These are phyloP conservation scores for Suhomyces kilbournensis DNA, from an alignment of 805 yeast species.

Conservation along the genomic window DNA sequence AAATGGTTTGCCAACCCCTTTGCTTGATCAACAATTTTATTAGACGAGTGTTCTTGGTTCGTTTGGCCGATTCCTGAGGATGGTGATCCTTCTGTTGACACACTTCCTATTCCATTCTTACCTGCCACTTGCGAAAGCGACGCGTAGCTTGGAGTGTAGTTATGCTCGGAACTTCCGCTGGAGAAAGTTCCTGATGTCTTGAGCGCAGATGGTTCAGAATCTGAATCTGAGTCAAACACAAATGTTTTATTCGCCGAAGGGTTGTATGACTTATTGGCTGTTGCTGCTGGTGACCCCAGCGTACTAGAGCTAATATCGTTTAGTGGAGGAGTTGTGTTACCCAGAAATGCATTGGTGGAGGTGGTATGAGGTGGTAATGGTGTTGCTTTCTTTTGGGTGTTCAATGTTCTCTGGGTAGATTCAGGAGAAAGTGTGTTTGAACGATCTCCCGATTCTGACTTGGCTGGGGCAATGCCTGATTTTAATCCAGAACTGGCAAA, in stretches of 20 bases:
- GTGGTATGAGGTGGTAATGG: constrained; percentile 44
- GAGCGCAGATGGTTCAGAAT: constrained; percentile 13
- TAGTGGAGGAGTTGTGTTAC: constrained; percentile 23
- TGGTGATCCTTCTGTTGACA: constrained; percentile 21
- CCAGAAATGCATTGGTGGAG: constrained; percentile 41
- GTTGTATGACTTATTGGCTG: neutral
- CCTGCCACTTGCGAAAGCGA: constrained; percentile 54
- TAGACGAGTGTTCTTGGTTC: constrained; percentile 10
- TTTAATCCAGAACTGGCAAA: constrained; percentile 14
- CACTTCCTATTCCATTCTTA: constrained; percentile 32
- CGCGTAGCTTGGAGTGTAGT: constrained; percentile 35
- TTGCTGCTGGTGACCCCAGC: neutral
- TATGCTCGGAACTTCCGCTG: neutral
- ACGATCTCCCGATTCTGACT: neutral
- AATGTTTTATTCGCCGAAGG: constrained; percentile 24
- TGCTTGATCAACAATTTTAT: constrained; percentile 34
- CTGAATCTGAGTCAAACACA: constrained; percentile 35
- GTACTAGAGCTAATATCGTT: neutral
- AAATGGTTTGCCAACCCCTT: constrained; percentile 34
- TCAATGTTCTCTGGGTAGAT: constrained; percentile 4
- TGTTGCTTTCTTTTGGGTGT: constrained; percentile 32
- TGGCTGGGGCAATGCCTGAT: neutral
- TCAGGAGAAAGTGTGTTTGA: constrained; percentile 1
- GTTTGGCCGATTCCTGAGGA: neutral
- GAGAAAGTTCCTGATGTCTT: neutral